phyloP scores from a whole-genome alignment of 495 filamentous ascomycete species.

The Pyrenopolyporus hunteri region DNA sequence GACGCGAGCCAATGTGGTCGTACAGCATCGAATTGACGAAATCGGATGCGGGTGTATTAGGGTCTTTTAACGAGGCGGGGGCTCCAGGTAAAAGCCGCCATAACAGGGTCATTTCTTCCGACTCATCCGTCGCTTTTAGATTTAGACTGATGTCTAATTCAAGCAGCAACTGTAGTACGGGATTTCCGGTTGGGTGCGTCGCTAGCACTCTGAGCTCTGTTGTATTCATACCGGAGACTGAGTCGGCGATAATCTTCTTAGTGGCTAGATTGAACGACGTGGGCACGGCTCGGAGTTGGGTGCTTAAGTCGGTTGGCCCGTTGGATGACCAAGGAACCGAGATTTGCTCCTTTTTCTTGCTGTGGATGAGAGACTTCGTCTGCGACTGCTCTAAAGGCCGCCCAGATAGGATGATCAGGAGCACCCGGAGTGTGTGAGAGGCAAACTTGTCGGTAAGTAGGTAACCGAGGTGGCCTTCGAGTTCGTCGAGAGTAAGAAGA shows the following conservation, averaged over 20 bases:
- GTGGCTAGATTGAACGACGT: slow-evolving; percentile 75
- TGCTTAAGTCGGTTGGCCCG: slow-evolving; percentile 46
- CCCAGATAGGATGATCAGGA: slow-evolving; percentile 85
- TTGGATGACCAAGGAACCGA: slow-evolving; percentile 52
- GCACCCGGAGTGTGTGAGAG: slow-evolving; percentile 85
- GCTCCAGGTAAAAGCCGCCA: slow-evolving; percentile 53
- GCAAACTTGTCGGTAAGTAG: slow-evolving; percentile 87
- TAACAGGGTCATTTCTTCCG: slow-evolving; percentile 43
- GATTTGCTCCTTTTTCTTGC: slow-evolving; percentile 88
- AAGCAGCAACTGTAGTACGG: slow-evolving; percentile 83
- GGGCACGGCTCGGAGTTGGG: slow-evolving; percentile 68
- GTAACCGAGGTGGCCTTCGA: slow-evolving; percentile 82
- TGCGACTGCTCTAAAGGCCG: slow-evolving; percentile 69
- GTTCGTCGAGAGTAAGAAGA: slow-evolving; percentile 77
- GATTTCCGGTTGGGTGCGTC: slow-evolving; percentile 86
- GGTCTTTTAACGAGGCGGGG: slow-evolving; percentile 51
- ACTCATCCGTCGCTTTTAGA: slow-evolving; percentile 62
- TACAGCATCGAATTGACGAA: slow-evolving; percentile 90
- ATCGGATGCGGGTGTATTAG: slow-evolving; percentile 49
- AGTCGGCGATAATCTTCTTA: slow-evolving; percentile 78
- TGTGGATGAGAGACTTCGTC: slow-evolving; percentile 73
- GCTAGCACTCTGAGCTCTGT: slow-evolving; percentile 80
- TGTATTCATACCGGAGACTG: slow-evolving; percentile 70
- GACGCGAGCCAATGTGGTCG: slow-evolving; percentile 83
- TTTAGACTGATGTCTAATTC: slow-evolving; percentile 80